Base-by-base conservation (phyloP, 352 stramenopile genomes). In the Pythium periplocum region DNA sequence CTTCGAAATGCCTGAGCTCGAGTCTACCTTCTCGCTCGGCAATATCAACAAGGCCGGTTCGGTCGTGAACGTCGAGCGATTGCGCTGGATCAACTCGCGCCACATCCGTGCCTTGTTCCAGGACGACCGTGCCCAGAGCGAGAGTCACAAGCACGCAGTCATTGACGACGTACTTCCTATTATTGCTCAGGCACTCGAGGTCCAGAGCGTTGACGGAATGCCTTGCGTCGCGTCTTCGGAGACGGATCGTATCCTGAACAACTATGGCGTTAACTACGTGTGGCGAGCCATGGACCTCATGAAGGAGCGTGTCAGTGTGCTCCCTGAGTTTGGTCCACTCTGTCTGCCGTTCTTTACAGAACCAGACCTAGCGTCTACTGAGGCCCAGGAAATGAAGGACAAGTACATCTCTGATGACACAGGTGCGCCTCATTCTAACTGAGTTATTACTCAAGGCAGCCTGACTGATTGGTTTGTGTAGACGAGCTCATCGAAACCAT, bases 1-100 rank as follows among this genome's bases (percentile, higher is more conserved):
- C 57, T 99, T 98, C 57, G 81, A 81, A 4, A 76, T 97, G 56
- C 78, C 96, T 33, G 95, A 98, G 54, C 75, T 99, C 10, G 59
- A 82, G 44, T 52, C 81, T 30, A 67, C 90, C 65, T 96, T 96
- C 41, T 89, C 83, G 5, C 72, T 96, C 17, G 75, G 90, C 10
- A 84, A 92, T 38, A 75, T 95, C 48, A 96, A 95, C 66, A 95
- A 95, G 56, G 84, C 82, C 26, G 86, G 87, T 6, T 93, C 84
- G 0, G 79, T 96, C 37, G 87, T 96, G 34, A 93, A 96, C 54
- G 56, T 87, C 6, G 82, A 94, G 53, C 78, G 83, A 41, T 68
- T 96, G 53, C 74, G 81, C 33, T 96, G 86, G 86, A 92, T 96
- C 53, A 96, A 95, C 48, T 93, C 81, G 37, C 78, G 86, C 35